phyloP scores from a whole-genome alignment of 140 eudicot species.

The Stevia rebaudiana region DNA sequence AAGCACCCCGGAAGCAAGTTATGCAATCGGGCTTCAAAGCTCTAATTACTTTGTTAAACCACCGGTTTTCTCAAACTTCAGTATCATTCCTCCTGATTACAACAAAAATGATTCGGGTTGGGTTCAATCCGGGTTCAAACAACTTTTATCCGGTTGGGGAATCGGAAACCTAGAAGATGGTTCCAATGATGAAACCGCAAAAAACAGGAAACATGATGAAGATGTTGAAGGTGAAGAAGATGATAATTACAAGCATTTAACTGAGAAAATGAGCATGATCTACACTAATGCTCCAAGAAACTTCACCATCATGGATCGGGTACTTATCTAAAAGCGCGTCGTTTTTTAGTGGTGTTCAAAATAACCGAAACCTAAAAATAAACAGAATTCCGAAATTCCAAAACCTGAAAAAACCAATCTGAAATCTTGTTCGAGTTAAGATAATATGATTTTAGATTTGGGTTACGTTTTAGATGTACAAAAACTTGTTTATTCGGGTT shows the following conservation, averaged over 20 bases:
- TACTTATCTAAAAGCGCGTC: slow-evolving; percentile 4
- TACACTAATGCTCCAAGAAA: slow-evolving; percentile 68
- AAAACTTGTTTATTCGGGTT: no score
- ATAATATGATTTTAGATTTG: no score
- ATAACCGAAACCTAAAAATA: no score
- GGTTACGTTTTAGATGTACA: no score
- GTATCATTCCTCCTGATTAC: slow-evolving; percentile 56
- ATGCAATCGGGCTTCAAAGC: slow-evolving; percentile 64
- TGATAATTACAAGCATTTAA: slow-evolving; percentile 60
- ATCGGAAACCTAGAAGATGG: slow-evolving; percentile 7
- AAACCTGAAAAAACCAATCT: no score
- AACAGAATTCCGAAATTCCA: no score
- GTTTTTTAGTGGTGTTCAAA: background rate
- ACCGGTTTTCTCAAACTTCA: slow-evolving; percentile 49
- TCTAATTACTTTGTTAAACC: slow-evolving; percentile 56
- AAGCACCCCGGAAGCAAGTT: slow-evolving; percentile 89
- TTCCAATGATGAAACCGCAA: slow-evolving; percentile 16
- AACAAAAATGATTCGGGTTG: slow-evolving; percentile 27
- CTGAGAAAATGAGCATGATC: slow-evolving; percentile 61
- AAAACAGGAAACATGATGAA: slow-evolving; percentile 23
- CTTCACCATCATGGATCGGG: slow-evolving; percentile 82
- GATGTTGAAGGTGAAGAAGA: slow-evolving; percentile 72
- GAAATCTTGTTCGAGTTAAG: no score
- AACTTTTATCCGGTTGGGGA: slow-evolving; percentile 31
- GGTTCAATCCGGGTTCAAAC: slow-evolving; percentile 30